Percentiles rank a stretch among this genome's conserved stretches.
phyloP scores from a whole-genome alignment of 2,329 filamentous ascomycete species.

The Claviceps sp. region DNA sequence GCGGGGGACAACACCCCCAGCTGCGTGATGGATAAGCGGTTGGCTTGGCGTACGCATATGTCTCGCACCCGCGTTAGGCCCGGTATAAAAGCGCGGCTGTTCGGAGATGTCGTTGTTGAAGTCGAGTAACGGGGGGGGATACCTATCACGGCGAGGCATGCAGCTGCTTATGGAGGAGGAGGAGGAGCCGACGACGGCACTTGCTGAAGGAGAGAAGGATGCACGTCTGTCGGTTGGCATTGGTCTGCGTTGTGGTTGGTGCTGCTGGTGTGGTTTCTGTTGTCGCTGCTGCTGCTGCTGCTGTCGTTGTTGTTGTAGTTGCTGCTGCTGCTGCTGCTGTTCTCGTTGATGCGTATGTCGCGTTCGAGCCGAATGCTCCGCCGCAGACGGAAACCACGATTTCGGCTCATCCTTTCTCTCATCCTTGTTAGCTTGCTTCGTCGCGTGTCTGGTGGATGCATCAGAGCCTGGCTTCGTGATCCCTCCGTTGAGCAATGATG shows the following conservation, averaged over 20 bases:
- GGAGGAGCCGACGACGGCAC: not conserved
- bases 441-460: conserved; percentile 6
- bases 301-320: not conserved
- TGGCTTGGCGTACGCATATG: conserved; percentile 22
- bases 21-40: conserved; percentile 34
- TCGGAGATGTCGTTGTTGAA: conserved; percentile 48
- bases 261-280: not conserved
- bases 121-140: conserved; percentile 50
- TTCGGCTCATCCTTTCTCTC: conserved; percentile 11
- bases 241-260: conserved; percentile 10
- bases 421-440: conserved; percentile 11
- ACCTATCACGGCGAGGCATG: conserved; percentile 16
- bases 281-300: not conserved
- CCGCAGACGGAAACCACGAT: conserved; percentile 24
- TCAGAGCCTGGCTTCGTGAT: conserved; percentile 9
- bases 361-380: conserved; percentile 23
- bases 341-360: conserved; percentile 10
- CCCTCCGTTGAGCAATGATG: conserved; percentile 39
- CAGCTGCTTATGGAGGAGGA: not conserved
- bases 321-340: not conserved
- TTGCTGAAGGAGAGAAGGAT: not conserved
- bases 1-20: conserved; percentile 11
- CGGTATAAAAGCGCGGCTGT: conserved; percentile 41
- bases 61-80: conserved; percentile 33
- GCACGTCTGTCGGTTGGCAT: conserved; percentile 12